Evolutionary conservation across 2,329 filamentous ascomycete species (phyloP), one percentile per base, ranked within the genome.

Genomic region (Zarea fungicola): DNA sequence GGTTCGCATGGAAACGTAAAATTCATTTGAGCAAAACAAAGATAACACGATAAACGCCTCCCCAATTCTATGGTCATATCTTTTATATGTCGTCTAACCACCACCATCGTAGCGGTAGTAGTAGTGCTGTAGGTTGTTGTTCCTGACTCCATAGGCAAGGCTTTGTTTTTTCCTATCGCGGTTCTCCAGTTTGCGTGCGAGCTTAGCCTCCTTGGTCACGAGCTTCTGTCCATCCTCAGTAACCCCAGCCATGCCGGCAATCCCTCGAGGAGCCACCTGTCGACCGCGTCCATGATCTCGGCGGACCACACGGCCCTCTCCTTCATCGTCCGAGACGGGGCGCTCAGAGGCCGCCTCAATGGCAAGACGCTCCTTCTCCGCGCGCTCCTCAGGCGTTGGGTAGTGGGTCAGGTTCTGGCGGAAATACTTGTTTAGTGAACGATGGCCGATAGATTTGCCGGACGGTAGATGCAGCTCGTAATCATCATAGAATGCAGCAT

Each of bases 381-480:
- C 76, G 47, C 87, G 84, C 68, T 96, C 90, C 51, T 87, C 85
- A 0, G 83, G 72, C 3, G 87, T 84, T 2, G 90, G 90, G 65
- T 96, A 85, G 65, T 82, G 87, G 67, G 86, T 83, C 36, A 99
- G 75, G 68, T 97, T 97, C 71, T 99, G 93, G 52, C 89, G 84
- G 72, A 84, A 99, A 70, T 97, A 97, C 57, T 80, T 84, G 62
- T 87, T 85, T 47, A 96, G 71, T 7, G 89, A 93, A 41, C 93
- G 83, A 65, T 99, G 93, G 32, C 93, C 93, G 31, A 95, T 90
- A 7, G 87, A 87, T 53, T 87, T 85, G 46, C 93, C 93, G 5
- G 87, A 89, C 2, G 93, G 93, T 11, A 99, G 80, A 62, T 99
- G 90, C 46, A 99, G 78, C 67, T 97, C 93, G 60, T 89, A 91